Base-by-base conservation (phyloP, 345 rosid genomes). In the Dovyalis caffra region DNA sequence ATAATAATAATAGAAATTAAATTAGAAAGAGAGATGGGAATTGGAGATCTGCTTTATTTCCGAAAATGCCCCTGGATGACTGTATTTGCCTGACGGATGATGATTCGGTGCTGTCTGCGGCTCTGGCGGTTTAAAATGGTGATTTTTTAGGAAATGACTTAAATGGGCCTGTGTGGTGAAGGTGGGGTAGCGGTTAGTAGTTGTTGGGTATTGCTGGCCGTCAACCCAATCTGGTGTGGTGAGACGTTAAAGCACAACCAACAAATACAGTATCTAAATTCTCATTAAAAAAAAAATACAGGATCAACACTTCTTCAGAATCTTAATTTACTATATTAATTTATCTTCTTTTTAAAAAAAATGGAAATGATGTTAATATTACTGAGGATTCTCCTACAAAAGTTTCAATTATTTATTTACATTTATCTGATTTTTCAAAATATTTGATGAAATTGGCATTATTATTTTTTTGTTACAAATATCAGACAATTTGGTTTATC, bases 221-320 rank as follows among this genome's bases (percentile, higher is more conserved):
- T 14, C 40, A 23, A 33, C 20, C 25, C 25, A 37, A 38, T 53
- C 43, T 28, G 60, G 21, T 53, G 61, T 40, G 29, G 23, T 29
- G 72, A 77, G 80, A 56, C 61, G 61, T 77, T 65, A 62, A 51
- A 61, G 79, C 74, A 61, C 74, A 18, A 60, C 78, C 74, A 69
- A 33, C 71, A 32, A 33, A 75, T 34, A 15, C 64, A 23, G 38
- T 11, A 16, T 6, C 49, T 47, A 7, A n/a, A n/a, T n/a, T n/a
- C n/a, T n/a, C n/a, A n/a, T n/a, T n/a, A n/a, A n/a, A n/a, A n/a
- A n/a, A n/a, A n/a, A 32, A 33, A 75, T 34, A 15, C 64, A 23
- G 38, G 6, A 16, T 6, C 49, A 32, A 7, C 12, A 31, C 34
- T 74, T 35, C 51, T 33, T 49, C 45, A 31, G 26, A 26, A 61